phyloP scores from a whole-genome alignment of 257 asterid species.

The Knoxia roxburghii region DNA sequence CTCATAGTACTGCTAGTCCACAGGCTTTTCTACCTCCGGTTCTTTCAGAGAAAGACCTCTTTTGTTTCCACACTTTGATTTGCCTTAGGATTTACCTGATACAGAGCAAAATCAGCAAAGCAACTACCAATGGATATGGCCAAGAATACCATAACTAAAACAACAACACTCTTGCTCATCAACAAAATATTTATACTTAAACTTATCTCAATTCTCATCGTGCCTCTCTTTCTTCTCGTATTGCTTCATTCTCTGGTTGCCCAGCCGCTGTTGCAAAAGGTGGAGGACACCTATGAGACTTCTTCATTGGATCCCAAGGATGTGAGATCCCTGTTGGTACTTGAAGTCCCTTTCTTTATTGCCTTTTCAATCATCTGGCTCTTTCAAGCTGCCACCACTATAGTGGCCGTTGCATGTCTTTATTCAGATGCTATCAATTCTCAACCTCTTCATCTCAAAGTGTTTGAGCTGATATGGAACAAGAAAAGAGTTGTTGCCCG shows the following conservation, averaged over 20 bases:
- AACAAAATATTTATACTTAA: neutral
- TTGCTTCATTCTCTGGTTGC: slow-evolving; percentile 4
- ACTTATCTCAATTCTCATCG: neutral
- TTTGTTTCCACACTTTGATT: no score
- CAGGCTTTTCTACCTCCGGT: no score
- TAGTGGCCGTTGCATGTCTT: neutral
- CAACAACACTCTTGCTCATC: neutral
- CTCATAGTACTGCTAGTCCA: no score
- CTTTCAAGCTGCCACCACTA: neutral
- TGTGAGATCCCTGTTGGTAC: neutral
- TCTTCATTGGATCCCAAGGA: slow-evolving; percentile 7
- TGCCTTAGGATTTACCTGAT: no score
- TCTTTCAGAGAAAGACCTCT: no score
- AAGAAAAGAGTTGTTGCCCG: neutral
- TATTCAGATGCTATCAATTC: neutral
- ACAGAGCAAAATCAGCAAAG: neutral
- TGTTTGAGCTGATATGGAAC: neutral
- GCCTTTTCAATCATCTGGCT: slow-evolving; percentile 1
- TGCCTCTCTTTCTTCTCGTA: neutral
- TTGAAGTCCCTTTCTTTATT: slow-evolving; percentile 4
- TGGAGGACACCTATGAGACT: slow-evolving; percentile 1
- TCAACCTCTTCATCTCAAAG: neutral
- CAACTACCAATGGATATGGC: neutral
- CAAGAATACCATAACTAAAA: neutral
- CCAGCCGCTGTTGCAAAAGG: neutral